Evolutionary conservation across 345 rosid species (phyloP).

Genomic region (Corchorus olitorius): DNA sequence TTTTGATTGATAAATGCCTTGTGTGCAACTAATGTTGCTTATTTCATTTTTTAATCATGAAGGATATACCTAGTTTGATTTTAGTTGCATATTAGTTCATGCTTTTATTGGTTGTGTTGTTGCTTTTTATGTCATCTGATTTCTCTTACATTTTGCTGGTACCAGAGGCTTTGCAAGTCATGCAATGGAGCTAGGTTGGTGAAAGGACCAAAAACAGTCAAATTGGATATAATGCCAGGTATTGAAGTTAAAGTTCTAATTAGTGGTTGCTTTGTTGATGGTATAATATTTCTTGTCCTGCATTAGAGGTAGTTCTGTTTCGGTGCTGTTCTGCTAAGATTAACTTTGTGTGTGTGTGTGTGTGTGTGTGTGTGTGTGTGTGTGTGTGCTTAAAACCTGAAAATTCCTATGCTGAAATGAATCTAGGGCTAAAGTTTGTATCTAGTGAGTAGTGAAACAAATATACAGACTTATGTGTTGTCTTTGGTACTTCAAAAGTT

Average conservation of each 20-base stretch:
- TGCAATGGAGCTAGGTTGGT: constrained; percentile 85
- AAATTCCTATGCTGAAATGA: neutral
- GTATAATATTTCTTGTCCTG: neutral
- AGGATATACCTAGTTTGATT: neutral
- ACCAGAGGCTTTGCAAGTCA: constrained; percentile 84
- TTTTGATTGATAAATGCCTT: neutral
- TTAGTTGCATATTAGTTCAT: neutral
- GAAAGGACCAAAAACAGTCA: constrained; percentile 78
- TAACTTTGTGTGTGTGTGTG: neutral
- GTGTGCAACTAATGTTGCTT: constrained; percentile 2
- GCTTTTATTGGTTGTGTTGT: too few relatives aligned
- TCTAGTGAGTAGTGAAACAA: neutral
- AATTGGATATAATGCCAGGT: constrained; percentile 88
- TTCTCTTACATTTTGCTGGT: constrained; percentile 16
- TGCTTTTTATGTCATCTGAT: neutral
- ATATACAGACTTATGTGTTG: neutral
- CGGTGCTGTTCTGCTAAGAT: neutral
- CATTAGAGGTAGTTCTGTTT: neutral
- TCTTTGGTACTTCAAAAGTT: neutral
- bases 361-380: neutral
- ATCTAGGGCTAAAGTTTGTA: neutral
- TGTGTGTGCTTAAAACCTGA: neutral
- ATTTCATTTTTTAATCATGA: neutral
- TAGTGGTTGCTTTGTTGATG: constrained; percentile 12
- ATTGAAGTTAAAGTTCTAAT: constrained; percentile 11